These are phyloP conservation scores for Fraxinus platypoda DNA, from an alignment of 305 asterid species.

Conservation along the genomic window DNA sequence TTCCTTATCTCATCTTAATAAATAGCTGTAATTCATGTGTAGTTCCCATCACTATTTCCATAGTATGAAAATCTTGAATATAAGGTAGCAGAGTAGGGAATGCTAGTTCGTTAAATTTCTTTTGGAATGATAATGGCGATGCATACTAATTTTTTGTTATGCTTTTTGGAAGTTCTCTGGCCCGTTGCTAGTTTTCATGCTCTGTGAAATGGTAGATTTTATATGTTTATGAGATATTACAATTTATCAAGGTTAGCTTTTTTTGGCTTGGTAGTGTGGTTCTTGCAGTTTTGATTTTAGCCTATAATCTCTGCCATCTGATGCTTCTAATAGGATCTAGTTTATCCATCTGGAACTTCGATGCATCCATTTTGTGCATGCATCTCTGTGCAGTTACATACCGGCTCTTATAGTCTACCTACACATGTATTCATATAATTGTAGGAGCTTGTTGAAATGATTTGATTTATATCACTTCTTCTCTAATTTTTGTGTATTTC, in stretches of 20 bases:
- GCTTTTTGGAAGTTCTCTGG: conserved; percentile 9
- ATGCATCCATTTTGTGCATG: not conserved
- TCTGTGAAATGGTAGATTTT: not conserved
- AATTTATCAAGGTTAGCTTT: conserved; percentile 4
- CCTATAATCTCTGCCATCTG: conserved; percentile 6
- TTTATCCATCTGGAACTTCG: conserved; percentile 10
- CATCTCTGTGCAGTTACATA: not conserved
- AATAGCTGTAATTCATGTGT: conserved; percentile 15
- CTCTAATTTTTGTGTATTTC: conserved; percentile 13
- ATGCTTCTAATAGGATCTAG: conserved; percentile 10
- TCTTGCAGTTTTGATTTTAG: conserved; percentile 18
- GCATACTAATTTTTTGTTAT: not conserved
- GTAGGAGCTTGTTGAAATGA: not conserved
- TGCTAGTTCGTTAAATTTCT: not conserved
- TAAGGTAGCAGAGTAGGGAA: not conserved
- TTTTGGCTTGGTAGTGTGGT: conserved; percentile 17
- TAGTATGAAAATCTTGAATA: conserved; percentile 1
- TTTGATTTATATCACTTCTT: not conserved
- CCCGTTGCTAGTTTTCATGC: not conserved
- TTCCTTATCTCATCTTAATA: conserved; percentile 3
- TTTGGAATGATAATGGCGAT: not conserved
- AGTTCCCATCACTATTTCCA: conserved; percentile 8
- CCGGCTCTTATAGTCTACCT: conserved; percentile 7
- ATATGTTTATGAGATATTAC: conserved; percentile 3
- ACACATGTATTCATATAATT: conserved; percentile 8